Conservation (phyloP, 2,329 filamentous ascomycete genomes). For the Colletotrichum destructivum region DNA sequence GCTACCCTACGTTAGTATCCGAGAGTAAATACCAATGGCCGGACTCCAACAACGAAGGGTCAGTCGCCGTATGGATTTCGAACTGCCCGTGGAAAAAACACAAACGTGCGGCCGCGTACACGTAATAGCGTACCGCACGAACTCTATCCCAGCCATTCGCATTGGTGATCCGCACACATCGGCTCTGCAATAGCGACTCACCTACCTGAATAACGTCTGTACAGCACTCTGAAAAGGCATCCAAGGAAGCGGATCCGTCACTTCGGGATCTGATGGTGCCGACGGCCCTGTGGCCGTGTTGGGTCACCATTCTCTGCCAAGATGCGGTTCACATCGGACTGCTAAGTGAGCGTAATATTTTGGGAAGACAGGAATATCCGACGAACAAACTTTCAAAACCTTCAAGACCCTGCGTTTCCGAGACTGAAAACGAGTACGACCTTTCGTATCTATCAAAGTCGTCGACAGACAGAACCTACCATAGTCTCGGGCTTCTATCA, state of each 20-base stretch:
- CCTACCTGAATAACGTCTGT: background rate
- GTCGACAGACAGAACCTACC: constrained; percentile 10
- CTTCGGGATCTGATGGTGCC: no score
- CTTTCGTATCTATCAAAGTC: constrained; percentile 7
- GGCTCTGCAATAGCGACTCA: background rate
- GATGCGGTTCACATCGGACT: background rate
- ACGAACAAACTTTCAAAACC: constrained; percentile 8
- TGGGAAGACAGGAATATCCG: background rate
- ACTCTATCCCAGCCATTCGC: constrained; percentile 25
- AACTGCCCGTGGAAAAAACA: background rate
- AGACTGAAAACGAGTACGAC: constrained; percentile 16
- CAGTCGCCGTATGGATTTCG: background rate
- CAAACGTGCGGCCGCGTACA: constrained; percentile 1
- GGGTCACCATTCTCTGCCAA: background rate
- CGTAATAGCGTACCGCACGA: constrained; percentile 21
- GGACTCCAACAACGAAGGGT: constrained; percentile 9
- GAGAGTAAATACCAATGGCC: background rate
- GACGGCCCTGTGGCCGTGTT: background rate
- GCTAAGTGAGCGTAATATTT: no score
- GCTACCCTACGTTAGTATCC: background rate
- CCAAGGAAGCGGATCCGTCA: no score
- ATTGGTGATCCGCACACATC: constrained; percentile 5
- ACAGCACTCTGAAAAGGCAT: background rate
- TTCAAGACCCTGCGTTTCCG: background rate
- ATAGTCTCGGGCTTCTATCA: background rate